Conservation (phyloP, 257 asterid genomes). For the Solanum verrucosum region DNA sequence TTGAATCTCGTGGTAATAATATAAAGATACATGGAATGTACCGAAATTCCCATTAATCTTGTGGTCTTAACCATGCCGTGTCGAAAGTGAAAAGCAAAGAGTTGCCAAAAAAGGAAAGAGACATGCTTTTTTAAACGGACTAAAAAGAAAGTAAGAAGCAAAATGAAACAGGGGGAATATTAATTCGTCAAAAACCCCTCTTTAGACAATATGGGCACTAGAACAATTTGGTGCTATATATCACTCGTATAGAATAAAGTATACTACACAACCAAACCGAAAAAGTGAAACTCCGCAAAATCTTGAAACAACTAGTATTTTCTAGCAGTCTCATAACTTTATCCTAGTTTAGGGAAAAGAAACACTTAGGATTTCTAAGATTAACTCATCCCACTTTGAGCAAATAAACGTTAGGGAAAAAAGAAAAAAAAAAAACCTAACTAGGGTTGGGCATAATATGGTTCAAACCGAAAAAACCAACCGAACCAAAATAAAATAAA, state of each 20-base stretch:
- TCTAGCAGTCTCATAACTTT: background rate
- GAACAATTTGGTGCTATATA: background rate
- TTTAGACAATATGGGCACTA: background rate
- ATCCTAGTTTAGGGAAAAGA: background rate
- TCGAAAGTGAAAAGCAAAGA: background rate
- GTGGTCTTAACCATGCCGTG: background rate
- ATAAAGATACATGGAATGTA: background rate
- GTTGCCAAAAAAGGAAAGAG: background rate
- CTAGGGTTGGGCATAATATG: background rate
- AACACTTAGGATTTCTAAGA: background rate
- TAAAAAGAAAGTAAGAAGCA: background rate
- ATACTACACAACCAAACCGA: background rate
- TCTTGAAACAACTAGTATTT: background rate
- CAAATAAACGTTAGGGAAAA: background rate
- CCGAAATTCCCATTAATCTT: background rate
- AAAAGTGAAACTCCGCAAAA: background rate
- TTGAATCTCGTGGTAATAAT: background rate
- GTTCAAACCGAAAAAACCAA: background rate
- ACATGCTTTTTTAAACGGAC: background rate
- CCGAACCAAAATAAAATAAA: background rate
- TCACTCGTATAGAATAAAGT: background rate
- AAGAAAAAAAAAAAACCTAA: background rate
- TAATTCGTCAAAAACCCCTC: background rate
- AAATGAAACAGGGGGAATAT: background rate
- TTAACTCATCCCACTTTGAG: background rate